Percentiles rank a stretch among this genome's conserved stretches.
Conservation (phyloP, 768 basidiomycete species). For the Aureoboletus auriporus region DNA sequence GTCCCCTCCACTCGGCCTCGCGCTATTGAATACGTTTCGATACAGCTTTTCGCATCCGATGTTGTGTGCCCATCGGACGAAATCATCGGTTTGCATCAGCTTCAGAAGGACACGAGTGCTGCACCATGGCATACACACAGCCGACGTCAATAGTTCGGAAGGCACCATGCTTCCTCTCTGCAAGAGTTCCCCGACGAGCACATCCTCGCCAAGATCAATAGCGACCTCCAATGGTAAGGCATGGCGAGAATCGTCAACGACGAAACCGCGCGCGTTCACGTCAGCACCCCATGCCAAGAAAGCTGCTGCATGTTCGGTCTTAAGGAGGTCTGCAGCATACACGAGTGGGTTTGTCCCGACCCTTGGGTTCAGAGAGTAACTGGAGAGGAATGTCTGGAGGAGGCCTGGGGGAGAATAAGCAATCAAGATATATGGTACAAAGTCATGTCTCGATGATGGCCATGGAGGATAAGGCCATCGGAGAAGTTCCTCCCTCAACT, state of each 20-base stretch:
- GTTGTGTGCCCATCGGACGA: neutral
- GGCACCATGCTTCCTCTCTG: neutral
- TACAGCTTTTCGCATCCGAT: neutral
- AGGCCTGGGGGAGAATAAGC: neutral
- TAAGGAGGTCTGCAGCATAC: neutral
- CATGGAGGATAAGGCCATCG: no score
- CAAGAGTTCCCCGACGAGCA: neutral
- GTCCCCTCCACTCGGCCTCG: neutral
- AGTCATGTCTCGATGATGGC: no score
- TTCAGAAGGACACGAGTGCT: neutral
- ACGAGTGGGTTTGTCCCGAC: constrained; percentile 2
- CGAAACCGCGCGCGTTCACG: neutral
- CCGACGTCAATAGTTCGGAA: neutral
- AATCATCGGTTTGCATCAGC: neutral
- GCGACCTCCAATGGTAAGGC: no score
- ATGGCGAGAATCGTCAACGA: no score
- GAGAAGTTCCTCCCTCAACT: no score
- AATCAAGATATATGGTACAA: neutral
- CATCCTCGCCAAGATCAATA: neutral
- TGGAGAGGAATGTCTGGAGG: neutral
- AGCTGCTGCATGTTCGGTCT: neutral
- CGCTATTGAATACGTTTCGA: neutral
- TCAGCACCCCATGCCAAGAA: neutral
- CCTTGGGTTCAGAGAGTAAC: neutral
- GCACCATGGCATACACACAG: constrained; percentile 5